Base-by-base conservation (phyloP, 768 basidiomycete species). In the Sistotremastrum niveocremeum region DNA sequence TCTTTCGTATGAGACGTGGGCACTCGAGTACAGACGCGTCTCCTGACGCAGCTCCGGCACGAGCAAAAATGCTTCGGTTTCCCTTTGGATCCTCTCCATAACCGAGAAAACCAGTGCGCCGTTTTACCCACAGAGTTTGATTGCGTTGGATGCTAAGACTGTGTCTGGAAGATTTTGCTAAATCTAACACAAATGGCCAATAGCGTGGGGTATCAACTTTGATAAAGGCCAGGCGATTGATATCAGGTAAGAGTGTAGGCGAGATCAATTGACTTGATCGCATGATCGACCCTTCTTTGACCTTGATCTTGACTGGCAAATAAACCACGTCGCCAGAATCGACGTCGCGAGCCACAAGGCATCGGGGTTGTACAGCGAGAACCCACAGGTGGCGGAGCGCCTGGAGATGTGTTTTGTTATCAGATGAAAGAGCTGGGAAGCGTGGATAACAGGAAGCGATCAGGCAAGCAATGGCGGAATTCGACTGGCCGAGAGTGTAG, bases 351-450 rank as follows among this genome's bases (percentile, higher is more conserved):
- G 90, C 87, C 35, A 91, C 74, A 11, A 99, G 69, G 57, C 94
- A 97, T 41, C 94, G 67, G 4, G 95, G 95, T 56, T 99, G 94
- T 4, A 85, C 83, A 1, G 95, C 94, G 39, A 99, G 71, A 2
- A 87, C 90, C 95, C 95, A 99, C 28, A 99, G 64, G 59, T 98
- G 94, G 5, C 95, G 79, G 49, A 93, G 75, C 1, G 91, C 89
- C 61, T 97, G 95, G 3, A 95, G 71, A 55, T 86, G 93, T 39
- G 81, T 78, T 48, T 83, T 82, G 65, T 95, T 97, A 55, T 98
- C 94, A 3, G 77, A 76, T 1, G 88, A 82, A 11, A 72, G 62
- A 11, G 77, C 71, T 12, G 87, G 77, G 56, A 86, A 90, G 3
- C 87, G 77, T 4, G 95, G 95, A 60, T 89, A 98, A 67, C 95